A percentile compares a stretch with the other conserved stretches of the same genome.
phyloP scores from a whole-genome alignment of 148 eudicot species.

The Vaccinium corymbosum region DNA sequence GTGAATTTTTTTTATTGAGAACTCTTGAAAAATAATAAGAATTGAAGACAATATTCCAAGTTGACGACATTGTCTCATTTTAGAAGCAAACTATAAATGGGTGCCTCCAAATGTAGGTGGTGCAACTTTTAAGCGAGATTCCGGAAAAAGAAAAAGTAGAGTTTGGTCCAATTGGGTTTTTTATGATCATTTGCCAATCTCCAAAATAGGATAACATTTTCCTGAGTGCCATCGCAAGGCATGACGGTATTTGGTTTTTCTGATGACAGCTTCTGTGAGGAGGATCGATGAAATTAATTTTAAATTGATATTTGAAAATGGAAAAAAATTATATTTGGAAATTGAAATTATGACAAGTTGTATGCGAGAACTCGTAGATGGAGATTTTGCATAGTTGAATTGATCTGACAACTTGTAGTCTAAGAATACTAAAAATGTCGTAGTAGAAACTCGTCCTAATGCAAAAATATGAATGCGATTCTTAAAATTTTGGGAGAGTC shows the following conservation, averaged over 20 bases:
- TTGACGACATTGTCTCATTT: background rate
- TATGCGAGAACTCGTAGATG: background rate
- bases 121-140: background rate
- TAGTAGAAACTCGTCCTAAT: too few relatives aligned
- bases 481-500: background rate
- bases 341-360: background rate
- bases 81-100: background rate
- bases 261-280: too few relatives aligned
- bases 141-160: background rate
- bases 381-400: background rate
- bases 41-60: background rate
- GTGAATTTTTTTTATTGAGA: background rate
- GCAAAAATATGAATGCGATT: too few relatives aligned
- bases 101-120: background rate
- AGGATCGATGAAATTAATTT: too few relatives aligned
- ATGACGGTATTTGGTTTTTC: too few relatives aligned
- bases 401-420: background rate
- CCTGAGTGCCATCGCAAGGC: background rate
- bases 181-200: background rate
- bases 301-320: too few relatives aligned
- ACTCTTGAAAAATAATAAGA: background rate
- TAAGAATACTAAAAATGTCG: too few relatives aligned
- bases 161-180: background rate
- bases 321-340: background rate
- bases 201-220: background rate